Conservation (phyloP, 2,329 filamentous ascomycete species). For the Ophiostoma tasmaniense region DNA sequence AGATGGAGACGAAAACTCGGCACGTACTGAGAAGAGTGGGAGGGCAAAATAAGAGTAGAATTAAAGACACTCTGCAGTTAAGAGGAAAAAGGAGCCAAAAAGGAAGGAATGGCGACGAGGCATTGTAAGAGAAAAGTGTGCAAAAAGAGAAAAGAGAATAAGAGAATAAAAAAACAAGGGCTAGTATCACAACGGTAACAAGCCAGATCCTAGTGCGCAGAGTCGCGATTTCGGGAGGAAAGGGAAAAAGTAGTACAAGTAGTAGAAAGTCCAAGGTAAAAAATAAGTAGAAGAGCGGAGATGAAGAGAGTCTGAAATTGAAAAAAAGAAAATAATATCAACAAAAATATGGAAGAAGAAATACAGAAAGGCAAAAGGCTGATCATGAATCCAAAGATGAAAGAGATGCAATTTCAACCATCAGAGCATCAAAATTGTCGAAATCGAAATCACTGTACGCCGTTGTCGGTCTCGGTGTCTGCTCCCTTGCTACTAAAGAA, state of each 20-base stretch:
- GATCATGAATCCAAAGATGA: neutral
- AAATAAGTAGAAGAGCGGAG: neutral
- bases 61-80: neutral
- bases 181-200: neutral
- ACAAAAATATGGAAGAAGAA: too few species aligned
- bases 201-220: conserved; percentile 12
- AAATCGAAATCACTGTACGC: neutral
- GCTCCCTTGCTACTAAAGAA: too few species aligned
- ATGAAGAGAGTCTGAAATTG: neutral
- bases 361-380: neutral
- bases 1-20: neutral
- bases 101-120: neutral
- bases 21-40: neutral
- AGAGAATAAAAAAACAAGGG: neutral
- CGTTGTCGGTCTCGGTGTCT: neutral
- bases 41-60: neutral
- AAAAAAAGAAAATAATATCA: neutral
- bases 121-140: neutral
- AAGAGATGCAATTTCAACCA: too few species aligned
- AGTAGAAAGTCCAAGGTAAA: too few species aligned
- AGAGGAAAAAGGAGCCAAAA: neutral
- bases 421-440: too few species aligned
- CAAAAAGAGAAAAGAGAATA: neutral
- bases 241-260: neutral
- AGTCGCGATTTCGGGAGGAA: conserved; percentile 9